phyloP scores from a whole-genome alignment of 139 green algal species.

The Auxenochlorella pyrenoidosa region DNA sequence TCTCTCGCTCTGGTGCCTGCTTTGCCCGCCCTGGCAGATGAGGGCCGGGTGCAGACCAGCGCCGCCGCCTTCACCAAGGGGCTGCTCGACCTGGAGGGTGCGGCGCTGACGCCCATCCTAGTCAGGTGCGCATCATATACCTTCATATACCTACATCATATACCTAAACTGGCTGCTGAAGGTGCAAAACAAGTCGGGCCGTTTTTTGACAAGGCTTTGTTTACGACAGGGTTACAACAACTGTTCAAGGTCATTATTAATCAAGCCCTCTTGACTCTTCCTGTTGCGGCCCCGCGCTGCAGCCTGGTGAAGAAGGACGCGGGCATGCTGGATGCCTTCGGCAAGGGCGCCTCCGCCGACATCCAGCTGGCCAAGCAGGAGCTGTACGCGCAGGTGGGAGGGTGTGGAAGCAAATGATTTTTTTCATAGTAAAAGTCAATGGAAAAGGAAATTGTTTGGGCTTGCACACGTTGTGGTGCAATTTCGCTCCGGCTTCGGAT shows the following conservation, averaged over 20 bases:
- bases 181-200: no score
- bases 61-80: conserved; percentile 90
- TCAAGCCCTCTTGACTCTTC: background rate
- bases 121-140: conserved; percentile 67
- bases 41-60: conserved; percentile 87
- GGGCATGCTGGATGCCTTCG: conserved; percentile 92
- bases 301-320: conserved; percentile 95
- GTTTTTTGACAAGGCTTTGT: no score
- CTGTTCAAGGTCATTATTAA: no score
- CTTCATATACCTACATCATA: no score
- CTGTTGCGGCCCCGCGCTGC: background rate
- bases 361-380: conserved; percentile 79
- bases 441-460: no score
- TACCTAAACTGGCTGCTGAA: no score
- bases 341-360: conserved; percentile 85
- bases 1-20: no score
- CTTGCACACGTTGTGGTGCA: background rate
- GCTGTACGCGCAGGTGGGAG: conserved; percentile 64
- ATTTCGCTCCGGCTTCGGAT: no score
- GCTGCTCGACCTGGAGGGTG: conserved; percentile 95
- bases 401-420: background rate
- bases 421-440: no score
- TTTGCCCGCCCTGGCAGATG: conserved; percentile 11
- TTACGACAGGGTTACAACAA: background rate
- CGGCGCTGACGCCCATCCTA: conserved; percentile 89